Evolutionary conservation across 805 yeast species (phyloP).

Genomic region (Brettanomyces nanus): DNA sequence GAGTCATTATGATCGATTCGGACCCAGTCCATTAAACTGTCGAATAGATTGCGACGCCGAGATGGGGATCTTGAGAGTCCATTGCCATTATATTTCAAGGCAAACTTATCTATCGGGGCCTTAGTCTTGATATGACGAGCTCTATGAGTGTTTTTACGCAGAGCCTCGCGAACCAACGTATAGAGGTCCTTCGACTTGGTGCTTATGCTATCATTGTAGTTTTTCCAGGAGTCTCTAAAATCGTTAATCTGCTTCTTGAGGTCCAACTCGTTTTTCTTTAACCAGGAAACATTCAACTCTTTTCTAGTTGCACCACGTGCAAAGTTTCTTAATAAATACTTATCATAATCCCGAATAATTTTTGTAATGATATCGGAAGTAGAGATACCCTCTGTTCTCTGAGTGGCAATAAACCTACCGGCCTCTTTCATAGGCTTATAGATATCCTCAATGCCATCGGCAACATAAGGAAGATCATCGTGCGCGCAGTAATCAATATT

Average conservation of each 20-base stretch:
- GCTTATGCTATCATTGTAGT: conserved; percentile 58
- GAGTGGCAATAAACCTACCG: conserved; percentile 91
- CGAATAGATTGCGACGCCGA: conserved; percentile 23
- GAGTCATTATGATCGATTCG: conserved; percentile 18
- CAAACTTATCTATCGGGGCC: conserved; percentile 63
- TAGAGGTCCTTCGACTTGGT: conserved; percentile 76
- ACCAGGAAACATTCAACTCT: conserved; percentile 94
- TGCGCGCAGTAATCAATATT: conserved; percentile 94
- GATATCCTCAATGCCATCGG: conserved; percentile 84
- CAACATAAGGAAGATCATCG: conserved; percentile 92
- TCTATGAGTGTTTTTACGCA: conserved; percentile 23
- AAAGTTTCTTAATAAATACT: conserved; percentile 92
- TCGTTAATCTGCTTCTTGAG: conserved; percentile 84
- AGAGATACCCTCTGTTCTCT: conserved; percentile 93
- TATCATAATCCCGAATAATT: conserved; percentile 92
- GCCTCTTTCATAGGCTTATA: conserved; percentile 84
- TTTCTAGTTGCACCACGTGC: conserved; percentile 96
- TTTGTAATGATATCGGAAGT: conserved; percentile 94
- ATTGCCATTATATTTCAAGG: conserved; percentile 54
- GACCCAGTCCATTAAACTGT: conserved; percentile 30
- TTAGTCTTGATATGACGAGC: conserved; percentile 10
- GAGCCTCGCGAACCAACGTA: conserved; percentile 72
- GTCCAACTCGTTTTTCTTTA: conserved; percentile 93
- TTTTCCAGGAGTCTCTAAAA: conserved; percentile 79
- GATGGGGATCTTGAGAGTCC: conserved; percentile 23